Base-by-base conservation (phyloP, 164 flowering plant genomes). In the Pachysandra terminalis region DNA sequence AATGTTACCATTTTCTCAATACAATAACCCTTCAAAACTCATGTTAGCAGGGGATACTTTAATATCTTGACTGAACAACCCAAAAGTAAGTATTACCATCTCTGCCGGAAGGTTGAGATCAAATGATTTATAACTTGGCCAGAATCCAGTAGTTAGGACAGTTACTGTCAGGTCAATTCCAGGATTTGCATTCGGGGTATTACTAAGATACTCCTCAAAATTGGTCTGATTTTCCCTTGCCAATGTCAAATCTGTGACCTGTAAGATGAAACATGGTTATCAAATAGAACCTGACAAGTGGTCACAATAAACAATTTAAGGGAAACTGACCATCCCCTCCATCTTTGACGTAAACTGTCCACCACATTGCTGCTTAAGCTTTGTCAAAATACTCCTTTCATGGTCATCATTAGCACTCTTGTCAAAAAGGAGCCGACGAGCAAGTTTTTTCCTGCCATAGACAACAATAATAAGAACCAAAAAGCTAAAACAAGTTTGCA, bases 311-410 rank as follows among this genome's bases (percentile, higher is more conserved):
- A 60, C 19, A 22, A 63, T 35, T 19, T 19, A 59, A 6, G 37
- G 53, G 59, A 0, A 62, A 77, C 89, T 73, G 5, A 90, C 98
- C 98, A 91, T 93, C 26, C 98, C 95, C 83, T 93, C 98, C 98
- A 93, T 93, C 81, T 91, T 93, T 27, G 98, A 93, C 16, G 98
- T 93, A 77, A 93, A 93, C 81, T 93, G 98, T 54, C 96, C 94
- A 73, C 98, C 98, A 75, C 91, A 91, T 75, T 93, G 98, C 78
- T 91, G 96, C 78, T 93, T 93, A 80, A 93, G 70, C 75, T 93
- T 93, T 37, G 98, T 84, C 76, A 93, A 61, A 49, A 89, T 88
- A 81, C 94, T 86, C 76, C 97, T 83, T 71, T 93, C 98, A 75
- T 91, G 98, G 61, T 91, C 98, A 78, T 91, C 97, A 79, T 88